Evolutionary conservation across 2,329 filamentous ascomycete species (phyloP).

Genomic region (Neonectria faginata): DNA sequence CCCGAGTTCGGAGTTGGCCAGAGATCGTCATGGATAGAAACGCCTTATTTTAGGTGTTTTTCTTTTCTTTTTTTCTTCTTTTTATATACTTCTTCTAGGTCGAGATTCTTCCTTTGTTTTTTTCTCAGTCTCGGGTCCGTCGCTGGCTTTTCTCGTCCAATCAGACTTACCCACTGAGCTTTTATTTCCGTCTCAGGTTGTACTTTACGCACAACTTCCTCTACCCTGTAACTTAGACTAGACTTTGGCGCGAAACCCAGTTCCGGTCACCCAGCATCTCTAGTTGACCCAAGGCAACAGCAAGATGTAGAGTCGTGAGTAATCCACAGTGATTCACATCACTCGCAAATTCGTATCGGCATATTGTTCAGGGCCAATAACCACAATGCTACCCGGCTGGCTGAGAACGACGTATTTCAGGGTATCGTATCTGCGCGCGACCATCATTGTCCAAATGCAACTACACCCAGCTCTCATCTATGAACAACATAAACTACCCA

Average conservation of each 20-base stretch:
- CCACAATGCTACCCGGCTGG: neutral
- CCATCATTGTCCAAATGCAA: neutral
- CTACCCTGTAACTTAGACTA: neutral
- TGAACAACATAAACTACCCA: neutral
- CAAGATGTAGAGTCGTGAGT: neutral
- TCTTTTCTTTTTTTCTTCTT: neutral
- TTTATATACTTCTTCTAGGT: neutral
- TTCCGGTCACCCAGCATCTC: neutral
- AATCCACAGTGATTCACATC: neutral
- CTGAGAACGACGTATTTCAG: neutral
- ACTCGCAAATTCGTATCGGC: too few relatives aligned
- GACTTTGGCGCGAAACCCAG: neutral
- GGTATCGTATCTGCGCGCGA: slow-evolving; percentile 11
- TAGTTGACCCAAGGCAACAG: neutral
- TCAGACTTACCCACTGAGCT: neutral
- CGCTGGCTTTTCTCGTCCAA: neutral
- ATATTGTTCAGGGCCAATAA: neutral
- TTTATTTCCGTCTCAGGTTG: neutral
- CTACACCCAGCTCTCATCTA: slow-evolving; percentile 1
- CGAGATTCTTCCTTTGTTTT: too few relatives aligned
- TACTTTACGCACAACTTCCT: neutral
- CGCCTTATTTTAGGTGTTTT: neutral
- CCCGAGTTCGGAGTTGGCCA: slow-evolving; percentile 20
- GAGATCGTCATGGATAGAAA: slow-evolving; percentile 12
- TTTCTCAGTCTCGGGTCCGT: neutral